Evolutionary conservation across 768 basidiomycete genomes (phyloP).

Genomic region (Trichaptum fuscoviolaceum): DNA sequence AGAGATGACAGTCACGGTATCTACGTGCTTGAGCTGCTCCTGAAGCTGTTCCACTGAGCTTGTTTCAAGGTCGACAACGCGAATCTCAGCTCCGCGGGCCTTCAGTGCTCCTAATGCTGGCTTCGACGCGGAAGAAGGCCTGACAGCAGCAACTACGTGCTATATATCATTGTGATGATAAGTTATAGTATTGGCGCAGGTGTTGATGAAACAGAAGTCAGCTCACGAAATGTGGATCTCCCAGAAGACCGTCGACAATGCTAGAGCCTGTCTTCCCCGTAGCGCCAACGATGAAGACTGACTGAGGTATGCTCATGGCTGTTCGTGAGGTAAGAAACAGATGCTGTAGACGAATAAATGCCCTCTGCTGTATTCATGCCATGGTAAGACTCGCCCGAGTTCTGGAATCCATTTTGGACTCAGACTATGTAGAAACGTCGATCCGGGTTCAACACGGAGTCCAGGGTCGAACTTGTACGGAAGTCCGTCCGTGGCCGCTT

Average conservation of each 20-base stretch:
- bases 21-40: constrained; percentile 14
- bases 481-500: no score
- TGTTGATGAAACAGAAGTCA: neutral
- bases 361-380: no score
- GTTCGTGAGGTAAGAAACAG: no score
- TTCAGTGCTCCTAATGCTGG: constrained; percentile 11
- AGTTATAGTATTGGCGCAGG: neutral
- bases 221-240: constrained; percentile 16
- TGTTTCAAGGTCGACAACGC: constrained; percentile 10
- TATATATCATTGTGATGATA: neutral
- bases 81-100: constrained; percentile 16
- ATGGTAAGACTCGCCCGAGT: no score
- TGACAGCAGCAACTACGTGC: constrained; percentile 12
- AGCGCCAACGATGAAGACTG: constrained; percentile 20
- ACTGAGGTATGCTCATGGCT: no score
- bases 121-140: constrained; percentile 16
- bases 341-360: no score
- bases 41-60: constrained; percentile 15
- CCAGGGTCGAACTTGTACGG: no score
- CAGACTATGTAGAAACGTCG: no score
- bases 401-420: no score
- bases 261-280: constrained; percentile 18
- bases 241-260: constrained; percentile 15
- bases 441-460: no score
- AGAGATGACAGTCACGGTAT: constrained; percentile 16